A percentile compares a stretch with the other conserved stretches of the same genome.
Conservation (phyloP, 495 filamentous ascomycete species). For the Annulohypoxylon maeteangense region DNA sequence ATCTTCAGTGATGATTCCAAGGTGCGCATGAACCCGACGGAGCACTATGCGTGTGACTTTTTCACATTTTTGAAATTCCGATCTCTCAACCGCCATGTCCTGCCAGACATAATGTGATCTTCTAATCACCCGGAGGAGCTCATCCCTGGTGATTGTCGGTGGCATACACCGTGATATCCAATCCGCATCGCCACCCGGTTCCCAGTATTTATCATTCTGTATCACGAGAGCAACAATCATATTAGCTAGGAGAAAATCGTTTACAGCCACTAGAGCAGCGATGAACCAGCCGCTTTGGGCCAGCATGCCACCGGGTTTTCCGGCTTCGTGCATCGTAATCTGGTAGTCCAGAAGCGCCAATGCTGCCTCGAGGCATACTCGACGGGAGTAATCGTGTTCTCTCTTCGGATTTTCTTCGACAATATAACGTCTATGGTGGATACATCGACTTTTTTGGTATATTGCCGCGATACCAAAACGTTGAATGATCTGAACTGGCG, state of each 20-base stretch:
- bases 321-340: slow-evolving; percentile 50
- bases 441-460: slow-evolving; percentile 77
- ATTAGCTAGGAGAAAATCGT: slow-evolving; percentile 61
- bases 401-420: slow-evolving; percentile 63
- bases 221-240: slow-evolving; percentile 58
- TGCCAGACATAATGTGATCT: slow-evolving; percentile 50
- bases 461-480: slow-evolving; percentile 76
- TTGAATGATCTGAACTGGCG: slow-evolving; percentile 71
- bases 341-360: slow-evolving; percentile 67
- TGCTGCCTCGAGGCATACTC: slow-evolving; percentile 73
- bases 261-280: slow-evolving; percentile 52
- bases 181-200: slow-evolving; percentile 36
- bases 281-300: slow-evolving; percentile 56
- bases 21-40: slow-evolving; percentile 34
- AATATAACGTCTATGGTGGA: slow-evolving; percentile 79
- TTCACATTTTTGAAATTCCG: slow-evolving; percentile 41
- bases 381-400: slow-evolving; percentile 74
- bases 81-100: slow-evolving; percentile 26
- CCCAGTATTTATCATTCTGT: slow-evolving; percentile 48
- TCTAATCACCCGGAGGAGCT: slow-evolving; percentile 44
- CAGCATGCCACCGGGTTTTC: slow-evolving; percentile 53
- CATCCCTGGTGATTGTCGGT: slow-evolving; percentile 40
- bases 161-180: slow-evolving; percentile 42
- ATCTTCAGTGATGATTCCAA: slow-evolving; percentile 6
- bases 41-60: slow-evolving; percentile 44